Evolutionary conservation across 2,329 filamentous ascomycete species (phyloP).

Genomic region (Aureobasidium mangrovei): DNA sequence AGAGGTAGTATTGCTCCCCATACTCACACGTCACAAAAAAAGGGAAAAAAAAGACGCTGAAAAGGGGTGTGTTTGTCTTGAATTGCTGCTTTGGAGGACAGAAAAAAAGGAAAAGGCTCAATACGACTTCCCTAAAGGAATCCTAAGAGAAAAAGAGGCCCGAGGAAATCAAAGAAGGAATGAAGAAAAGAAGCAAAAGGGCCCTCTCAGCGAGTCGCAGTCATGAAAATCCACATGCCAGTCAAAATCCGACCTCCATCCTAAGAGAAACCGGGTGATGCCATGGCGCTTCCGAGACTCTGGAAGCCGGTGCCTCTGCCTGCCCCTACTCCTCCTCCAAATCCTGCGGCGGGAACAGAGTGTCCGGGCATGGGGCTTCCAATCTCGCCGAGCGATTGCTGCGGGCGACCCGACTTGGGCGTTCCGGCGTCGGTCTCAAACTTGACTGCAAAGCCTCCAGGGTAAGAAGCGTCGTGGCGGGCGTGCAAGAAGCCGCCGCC

Average conservation of each 20-base stretch:
- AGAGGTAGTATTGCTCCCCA: no score
- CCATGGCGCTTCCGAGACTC: conserved; percentile 9
- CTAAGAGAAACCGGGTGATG: conserved; percentile 2
- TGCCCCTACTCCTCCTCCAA: background rate
- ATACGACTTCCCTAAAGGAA: no score
- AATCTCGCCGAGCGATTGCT: conserved; percentile 37
- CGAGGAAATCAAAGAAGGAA: no score
- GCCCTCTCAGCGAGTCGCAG: no score
- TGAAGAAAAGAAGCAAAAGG: no score
- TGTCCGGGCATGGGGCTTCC: conserved; percentile 39
- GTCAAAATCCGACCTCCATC: background rate
- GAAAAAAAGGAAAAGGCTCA: no score
- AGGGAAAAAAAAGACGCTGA: no score
- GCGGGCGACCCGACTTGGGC: conserved; percentile 23
- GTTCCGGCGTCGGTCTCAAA: conserved; percentile 29
- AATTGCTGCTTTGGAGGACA: no score
- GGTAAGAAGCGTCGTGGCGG: conserved; percentile 34
- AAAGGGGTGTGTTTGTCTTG: no score
- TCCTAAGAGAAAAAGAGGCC: no score
- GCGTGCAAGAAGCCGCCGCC: conserved; percentile 83
- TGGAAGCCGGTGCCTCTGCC: conserved; percentile 10
- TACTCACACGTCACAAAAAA: no score
- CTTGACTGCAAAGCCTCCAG: conserved; percentile 33
- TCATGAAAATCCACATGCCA: background rate
- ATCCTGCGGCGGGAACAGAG: conserved; percentile 27